phyloP scores from a whole-genome alignment of 306 rosid species.

The Acmispon strigosus region DNA sequence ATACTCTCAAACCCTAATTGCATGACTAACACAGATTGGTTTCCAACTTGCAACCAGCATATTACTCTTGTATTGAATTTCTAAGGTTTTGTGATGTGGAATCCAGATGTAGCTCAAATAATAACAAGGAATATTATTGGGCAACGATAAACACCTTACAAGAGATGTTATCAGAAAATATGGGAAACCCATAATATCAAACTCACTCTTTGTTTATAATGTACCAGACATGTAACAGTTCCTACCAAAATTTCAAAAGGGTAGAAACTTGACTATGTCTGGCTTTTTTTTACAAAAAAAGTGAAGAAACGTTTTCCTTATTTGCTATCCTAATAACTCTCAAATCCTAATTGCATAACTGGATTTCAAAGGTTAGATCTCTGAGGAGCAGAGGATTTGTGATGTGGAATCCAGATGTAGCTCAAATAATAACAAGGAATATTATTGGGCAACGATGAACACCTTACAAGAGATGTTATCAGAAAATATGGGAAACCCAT shows the following conservation, averaged over 20 bases:
- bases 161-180: slow-evolving; percentile 19
- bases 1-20: too few relatives aligned
- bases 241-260: neutral
- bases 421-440: slow-evolving; percentile 29
- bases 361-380: too few relatives aligned
- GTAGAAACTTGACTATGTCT: slow-evolving; percentile 16
- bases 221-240: slow-evolving; percentile 25
- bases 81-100: slow-evolving; percentile 7
- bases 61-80: too few relatives aligned
- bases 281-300: neutral
- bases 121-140: slow-evolving; percentile 23
- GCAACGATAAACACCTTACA: slow-evolving; percentile 35
- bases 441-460: slow-evolving; percentile 38
- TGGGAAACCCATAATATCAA: slow-evolving; percentile 23
- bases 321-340: neutral
- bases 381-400: neutral
- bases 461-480: slow-evolving; percentile 25
- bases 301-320: too few relatives aligned
- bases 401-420: slow-evolving; percentile 41
- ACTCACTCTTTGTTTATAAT: slow-evolving; percentile 2
- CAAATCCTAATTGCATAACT: neutral
- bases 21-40: too few relatives aligned
- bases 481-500: slow-evolving; percentile 23
- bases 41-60: too few relatives aligned
- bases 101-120: slow-evolving; percentile 45